Evolutionary conservation across 2,329 filamentous ascomycete species (phyloP).

Genomic region (Neonectria faginata): DNA sequence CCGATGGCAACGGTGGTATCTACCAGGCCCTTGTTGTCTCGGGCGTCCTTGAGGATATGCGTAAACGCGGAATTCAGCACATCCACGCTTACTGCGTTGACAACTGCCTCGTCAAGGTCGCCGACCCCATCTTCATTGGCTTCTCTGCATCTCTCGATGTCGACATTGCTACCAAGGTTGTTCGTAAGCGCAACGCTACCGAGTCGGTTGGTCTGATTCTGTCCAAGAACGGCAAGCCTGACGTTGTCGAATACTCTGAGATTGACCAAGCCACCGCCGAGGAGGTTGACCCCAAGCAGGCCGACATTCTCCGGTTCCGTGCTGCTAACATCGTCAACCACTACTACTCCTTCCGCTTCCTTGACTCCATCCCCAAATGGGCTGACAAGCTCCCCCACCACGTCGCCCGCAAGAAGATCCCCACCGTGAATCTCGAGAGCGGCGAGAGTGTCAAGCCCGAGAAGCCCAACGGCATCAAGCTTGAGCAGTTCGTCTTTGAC

Average conservation of each 20-base stretch:
- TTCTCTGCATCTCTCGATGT: conserved; percentile 90
- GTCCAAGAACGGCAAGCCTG: conserved; percentile 93
- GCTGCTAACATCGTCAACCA: conserved; percentile 99
- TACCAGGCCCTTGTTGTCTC: conserved; percentile 90
- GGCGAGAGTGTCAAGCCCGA: conserved; percentile 89
- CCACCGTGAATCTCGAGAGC: conserved; percentile 79
- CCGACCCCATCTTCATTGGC: conserved; percentile 94
- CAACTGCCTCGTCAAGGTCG: conserved; percentile 99
- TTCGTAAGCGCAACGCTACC: conserved; percentile 95
- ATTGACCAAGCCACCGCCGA: conserved; percentile 91
- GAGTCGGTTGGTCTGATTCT: conserved; percentile 96
- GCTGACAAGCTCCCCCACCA: conserved; percentile 90
- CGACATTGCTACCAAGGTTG: conserved; percentile 98
- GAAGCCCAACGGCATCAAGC: conserved; percentile 97
- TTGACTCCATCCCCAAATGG: conserved; percentile 91
- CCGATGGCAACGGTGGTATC: conserved; percentile 96
- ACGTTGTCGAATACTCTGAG: conserved; percentile 98
- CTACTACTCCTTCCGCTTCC: conserved; percentile 96
- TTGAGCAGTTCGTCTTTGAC: conserved; percentile 99
- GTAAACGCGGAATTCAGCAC: conserved; percentile 88
- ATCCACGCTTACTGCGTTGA: conserved; percentile 98
- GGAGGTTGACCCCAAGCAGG: conserved; percentile 84
- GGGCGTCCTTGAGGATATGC: conserved; percentile 88
- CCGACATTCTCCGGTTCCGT: conserved; percentile 89
- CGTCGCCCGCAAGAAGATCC: conserved; percentile 98